Evolutionary conservation across 2,329 filamentous ascomycete species (phyloP).

Genomic region (Beauveria sp.): DNA sequence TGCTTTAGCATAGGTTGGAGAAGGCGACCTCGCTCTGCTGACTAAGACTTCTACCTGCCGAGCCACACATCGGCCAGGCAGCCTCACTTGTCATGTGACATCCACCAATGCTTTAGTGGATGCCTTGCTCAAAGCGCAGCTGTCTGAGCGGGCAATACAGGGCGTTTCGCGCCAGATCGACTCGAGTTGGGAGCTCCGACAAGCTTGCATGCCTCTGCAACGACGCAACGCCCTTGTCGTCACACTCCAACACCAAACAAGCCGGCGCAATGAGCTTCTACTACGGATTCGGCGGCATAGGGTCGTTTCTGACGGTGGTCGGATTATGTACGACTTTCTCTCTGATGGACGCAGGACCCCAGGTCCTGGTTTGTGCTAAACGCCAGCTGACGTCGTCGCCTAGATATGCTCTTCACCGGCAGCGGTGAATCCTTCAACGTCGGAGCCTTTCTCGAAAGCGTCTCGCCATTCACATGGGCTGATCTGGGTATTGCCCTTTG

Average conservation of each 20-base stretch:
- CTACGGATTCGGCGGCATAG: conserved; percentile 63
- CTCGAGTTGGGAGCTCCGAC: conserved; percentile 14
- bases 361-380: neutral
- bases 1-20: neutral
- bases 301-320: conserved; percentile 61
- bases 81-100: conserved; percentile 12
- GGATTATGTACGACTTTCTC: conserved; percentile 62
- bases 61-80: neutral
- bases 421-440: conserved; percentile 96
- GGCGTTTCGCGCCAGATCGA: conserved; percentile 15
- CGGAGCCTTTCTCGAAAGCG: conserved; percentile 85
- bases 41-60: neutral
- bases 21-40: neutral
- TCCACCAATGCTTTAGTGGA: conserved; percentile 3
- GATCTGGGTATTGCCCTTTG: conserved; percentile 84
- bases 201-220: conserved; percentile 14
- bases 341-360: conserved; percentile 4
- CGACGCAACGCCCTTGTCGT: conserved; percentile 17
- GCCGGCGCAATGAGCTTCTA: conserved; percentile 57
- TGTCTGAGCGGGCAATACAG: conserved; percentile 10
- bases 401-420: conserved; percentile 98
- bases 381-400: conserved; percentile 8
- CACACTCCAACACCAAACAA: conserved; percentile 16
- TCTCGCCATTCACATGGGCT: conserved; percentile 93
- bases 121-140: neutral